phyloP scores from a whole-genome alignment of 2,329 filamentous ascomycete species.

The Fusarium liriodendri region DNA sequence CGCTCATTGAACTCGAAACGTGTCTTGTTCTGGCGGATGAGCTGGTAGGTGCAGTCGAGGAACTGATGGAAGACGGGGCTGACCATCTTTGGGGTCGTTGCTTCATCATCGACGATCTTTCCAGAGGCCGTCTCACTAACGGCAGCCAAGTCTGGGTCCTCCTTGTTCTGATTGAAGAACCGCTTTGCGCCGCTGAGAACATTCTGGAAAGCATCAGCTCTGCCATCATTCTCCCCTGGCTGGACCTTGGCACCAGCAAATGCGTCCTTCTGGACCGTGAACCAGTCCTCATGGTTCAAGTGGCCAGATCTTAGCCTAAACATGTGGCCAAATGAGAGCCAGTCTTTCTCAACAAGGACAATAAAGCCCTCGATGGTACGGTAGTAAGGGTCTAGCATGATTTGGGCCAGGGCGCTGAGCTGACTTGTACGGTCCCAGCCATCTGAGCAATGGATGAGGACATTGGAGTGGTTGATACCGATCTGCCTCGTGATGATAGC shows the following conservation, averaged over 20 bases:
- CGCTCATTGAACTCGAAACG: conserved; percentile 97
- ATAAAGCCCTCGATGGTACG: conserved; percentile 95
- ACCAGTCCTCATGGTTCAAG: conserved; percentile 93
- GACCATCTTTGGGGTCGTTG: conserved; percentile 88
- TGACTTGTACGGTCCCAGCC: conserved; percentile 98
- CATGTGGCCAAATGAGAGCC: conserved; percentile 98
- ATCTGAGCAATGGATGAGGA: conserved; percentile 97
- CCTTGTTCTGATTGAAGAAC: conserved; percentile 80
- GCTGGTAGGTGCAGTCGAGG: conserved; percentile 91
- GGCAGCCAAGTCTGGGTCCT: conserved; percentile 72
- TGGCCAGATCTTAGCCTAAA: conserved; percentile 93
- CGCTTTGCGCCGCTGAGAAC: conserved; percentile 89
- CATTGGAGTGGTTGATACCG: conserved; percentile 92
- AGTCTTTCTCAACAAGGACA: conserved; percentile 95
- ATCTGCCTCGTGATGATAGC: conserved; percentile 87
- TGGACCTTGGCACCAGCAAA: conserved; percentile 73
- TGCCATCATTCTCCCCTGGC: conserved; percentile 70
- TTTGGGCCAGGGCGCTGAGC: conserved; percentile 88
- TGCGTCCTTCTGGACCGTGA: conserved; percentile 84
- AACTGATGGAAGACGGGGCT: conserved; percentile 99
- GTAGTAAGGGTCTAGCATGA: conserved; percentile 96
- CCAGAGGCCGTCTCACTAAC: conserved; percentile 53
- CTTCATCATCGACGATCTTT: conserved; percentile 65
- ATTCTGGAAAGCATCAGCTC: conserved; percentile 84
- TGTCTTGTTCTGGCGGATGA: conserved; percentile 84